Evolutionary conservation across 2,329 filamentous ascomycete species (phyloP).

Genomic region (Dactylellina drechsleri): DNA sequence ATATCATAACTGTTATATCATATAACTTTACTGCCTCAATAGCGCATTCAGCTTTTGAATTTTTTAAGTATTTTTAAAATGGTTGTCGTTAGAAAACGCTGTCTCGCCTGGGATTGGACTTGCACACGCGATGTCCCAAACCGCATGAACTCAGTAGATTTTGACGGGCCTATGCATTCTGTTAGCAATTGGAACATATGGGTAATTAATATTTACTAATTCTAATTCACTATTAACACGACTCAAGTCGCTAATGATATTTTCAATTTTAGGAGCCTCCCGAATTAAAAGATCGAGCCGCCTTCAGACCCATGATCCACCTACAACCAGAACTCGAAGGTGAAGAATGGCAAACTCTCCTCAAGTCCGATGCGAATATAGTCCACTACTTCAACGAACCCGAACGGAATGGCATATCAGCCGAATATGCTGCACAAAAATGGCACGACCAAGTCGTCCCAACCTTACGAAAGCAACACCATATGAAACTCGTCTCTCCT

Average conservation of each 20-base stretch:
- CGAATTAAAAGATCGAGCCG: conserved; percentile 61
- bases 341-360: conserved; percentile 62
- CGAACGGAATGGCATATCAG: conserved; percentile 61
- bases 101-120: conserved; percentile 64
- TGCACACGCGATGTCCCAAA: conserved; percentile 61
- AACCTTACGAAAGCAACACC: conserved; percentile 59
- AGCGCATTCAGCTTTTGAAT: too few species aligned
- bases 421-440: conserved; percentile 61
- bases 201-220: conserved; percentile 45
- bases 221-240: neutral
- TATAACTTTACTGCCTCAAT: too few species aligned
- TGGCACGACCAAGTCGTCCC: conserved; percentile 63
- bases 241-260: neutral
- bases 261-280: conserved; percentile 57
- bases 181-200: conserved; percentile 64
- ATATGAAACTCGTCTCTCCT: conserved; percentile 62
- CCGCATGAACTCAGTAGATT: conserved; percentile 62
- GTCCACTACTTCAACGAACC: conserved; percentile 66
- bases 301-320: conserved; percentile 64
- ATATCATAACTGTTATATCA: too few species aligned
- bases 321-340: conserved; percentile 61
- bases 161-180: conserved; percentile 60
- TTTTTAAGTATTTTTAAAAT: neutral
- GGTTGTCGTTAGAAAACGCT: conserved; percentile 60
- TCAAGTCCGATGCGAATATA: conserved; percentile 59